phyloP scores from a whole-genome alignment of 2,329 filamentous ascomycete species.

The Fusarium verrucosum region DNA sequence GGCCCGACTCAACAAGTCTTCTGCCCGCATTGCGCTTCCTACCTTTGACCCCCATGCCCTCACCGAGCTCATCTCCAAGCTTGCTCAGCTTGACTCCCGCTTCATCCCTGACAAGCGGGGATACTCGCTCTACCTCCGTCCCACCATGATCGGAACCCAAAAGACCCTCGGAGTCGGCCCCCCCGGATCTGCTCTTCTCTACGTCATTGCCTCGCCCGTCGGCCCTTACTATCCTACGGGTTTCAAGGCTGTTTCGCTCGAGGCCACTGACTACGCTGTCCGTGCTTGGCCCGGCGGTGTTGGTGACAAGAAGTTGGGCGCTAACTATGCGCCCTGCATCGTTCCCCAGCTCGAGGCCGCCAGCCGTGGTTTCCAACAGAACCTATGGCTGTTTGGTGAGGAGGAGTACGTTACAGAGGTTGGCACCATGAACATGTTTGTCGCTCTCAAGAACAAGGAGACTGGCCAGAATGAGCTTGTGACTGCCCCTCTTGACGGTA shows the following conservation, averaged over 20 bases:
- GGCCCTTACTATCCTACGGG: slow-evolving; percentile 98
- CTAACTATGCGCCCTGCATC: slow-evolving; percentile 99
- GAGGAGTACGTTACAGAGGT: slow-evolving; percentile 97
- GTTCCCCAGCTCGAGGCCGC: slow-evolving; percentile 94
- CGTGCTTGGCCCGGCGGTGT: slow-evolving; percentile 98
- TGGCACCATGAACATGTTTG: slow-evolving; percentile 98
- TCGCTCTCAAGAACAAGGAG: slow-evolving; percentile 82
- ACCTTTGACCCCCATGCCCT: slow-evolving; percentile 79
- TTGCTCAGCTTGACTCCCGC: slow-evolving; percentile 82
- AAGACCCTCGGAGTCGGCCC: slow-evolving; percentile 90
- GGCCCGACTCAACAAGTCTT: slow-evolving; percentile 90
- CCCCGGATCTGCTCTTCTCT: slow-evolving; percentile 91
- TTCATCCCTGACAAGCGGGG: slow-evolving; percentile 89
- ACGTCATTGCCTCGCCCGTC: slow-evolving; percentile 94
- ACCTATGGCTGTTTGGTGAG: slow-evolving; percentile 95
- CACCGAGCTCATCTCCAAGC: slow-evolving; percentile 81
- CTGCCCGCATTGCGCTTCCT: slow-evolving; percentile 89
- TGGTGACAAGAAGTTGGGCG: slow-evolving; percentile 97
- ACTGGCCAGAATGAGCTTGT: slow-evolving; percentile 91
- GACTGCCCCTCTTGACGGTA: slow-evolving; percentile 96
- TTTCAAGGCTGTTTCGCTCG: slow-evolving; percentile 95
- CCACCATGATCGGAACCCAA: slow-evolving; percentile 97
- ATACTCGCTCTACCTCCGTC: slow-evolving; percentile 94
- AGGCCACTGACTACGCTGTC: slow-evolving; percentile 96
- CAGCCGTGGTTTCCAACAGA: slow-evolving; percentile 94